A percentile compares a stretch with the other conserved stretches of the same genome.
Conservation (phyloP, 441 rosid genomes). For the Geranium incanum region DNA sequence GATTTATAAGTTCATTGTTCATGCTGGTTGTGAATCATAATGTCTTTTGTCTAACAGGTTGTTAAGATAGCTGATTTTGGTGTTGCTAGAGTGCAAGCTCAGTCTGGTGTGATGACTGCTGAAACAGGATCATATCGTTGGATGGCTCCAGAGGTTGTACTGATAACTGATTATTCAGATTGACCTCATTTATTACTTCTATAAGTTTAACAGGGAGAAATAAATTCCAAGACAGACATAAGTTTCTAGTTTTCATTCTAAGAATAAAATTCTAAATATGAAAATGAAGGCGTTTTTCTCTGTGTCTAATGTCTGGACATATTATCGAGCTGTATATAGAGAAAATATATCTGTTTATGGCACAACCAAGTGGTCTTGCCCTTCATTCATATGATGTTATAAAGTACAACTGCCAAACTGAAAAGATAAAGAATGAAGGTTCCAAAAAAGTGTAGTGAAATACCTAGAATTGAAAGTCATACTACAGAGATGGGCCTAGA, state of each 20-base stretch:
- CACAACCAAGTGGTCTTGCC: too few relatives aligned
- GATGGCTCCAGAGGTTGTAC: conserved; percentile 79
- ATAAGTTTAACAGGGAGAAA: neutral
- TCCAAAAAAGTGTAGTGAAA: neutral
- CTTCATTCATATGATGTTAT: too few relatives aligned
- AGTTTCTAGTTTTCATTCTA: neutral
- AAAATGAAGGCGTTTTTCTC: neutral
- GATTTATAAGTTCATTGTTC: conserved; percentile 11
- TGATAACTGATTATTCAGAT: too few relatives aligned
- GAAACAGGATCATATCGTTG: conserved; percentile 79
- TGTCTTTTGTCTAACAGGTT: conserved; percentile 31
- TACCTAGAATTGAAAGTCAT: neutral
- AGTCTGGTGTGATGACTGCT: conserved; percentile 64
- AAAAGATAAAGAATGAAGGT: too few relatives aligned
- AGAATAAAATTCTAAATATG: neutral
- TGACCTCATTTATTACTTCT: neutral
- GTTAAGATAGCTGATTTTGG: conserved; percentile 75
- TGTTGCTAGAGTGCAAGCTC: conserved; percentile 61
- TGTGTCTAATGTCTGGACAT: neutral
- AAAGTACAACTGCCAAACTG: too few relatives aligned
- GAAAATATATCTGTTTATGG: too few relatives aligned
- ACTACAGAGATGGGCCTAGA: neutral
- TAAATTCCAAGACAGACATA: neutral
- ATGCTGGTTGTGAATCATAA: conserved; percentile 2
- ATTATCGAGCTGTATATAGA: too few relatives aligned